These are phyloP conservation scores for Fremontodendron californicum DNA, from an alignment of 345 rosid species.

Conservation along the genomic window DNA sequence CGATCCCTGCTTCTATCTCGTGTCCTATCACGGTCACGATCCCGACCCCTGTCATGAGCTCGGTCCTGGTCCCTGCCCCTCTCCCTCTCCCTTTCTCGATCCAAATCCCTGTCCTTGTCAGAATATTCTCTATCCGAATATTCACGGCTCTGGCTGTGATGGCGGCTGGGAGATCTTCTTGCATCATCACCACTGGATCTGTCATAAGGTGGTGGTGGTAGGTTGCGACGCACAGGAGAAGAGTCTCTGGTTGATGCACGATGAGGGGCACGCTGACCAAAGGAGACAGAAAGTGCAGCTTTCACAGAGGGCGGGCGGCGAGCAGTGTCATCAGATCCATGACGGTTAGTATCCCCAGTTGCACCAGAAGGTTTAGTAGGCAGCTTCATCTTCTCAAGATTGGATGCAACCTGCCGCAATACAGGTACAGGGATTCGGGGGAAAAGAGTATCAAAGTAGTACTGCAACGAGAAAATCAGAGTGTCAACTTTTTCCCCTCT, in stretches of 20 bases:
- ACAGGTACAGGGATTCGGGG: slow-evolving; percentile 98
- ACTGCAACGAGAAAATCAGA: slow-evolving; percentile 46
- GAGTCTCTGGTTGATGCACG: slow-evolving; percentile 98
- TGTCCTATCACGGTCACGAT: slow-evolving; percentile 16
- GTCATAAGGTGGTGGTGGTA: slow-evolving; percentile 59
- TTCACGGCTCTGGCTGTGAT: slow-evolving; percentile 67
- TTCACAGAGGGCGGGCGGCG: slow-evolving; percentile 98
- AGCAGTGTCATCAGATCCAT: slow-evolving; percentile 92
- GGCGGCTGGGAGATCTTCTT: slow-evolving; percentile 55
- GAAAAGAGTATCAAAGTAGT: slow-evolving; percentile 91
- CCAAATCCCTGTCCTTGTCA: slow-evolving; percentile 37
- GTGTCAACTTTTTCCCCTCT: not conserved
- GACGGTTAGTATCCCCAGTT: slow-evolving; percentile 69
- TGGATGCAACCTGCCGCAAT: slow-evolving; percentile 65
- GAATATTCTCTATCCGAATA: slow-evolving; percentile 53
- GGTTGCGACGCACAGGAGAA: slow-evolving; percentile 86
- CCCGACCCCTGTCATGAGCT: slow-evolving; percentile 34
- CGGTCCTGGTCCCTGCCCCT: slow-evolving; percentile 33
- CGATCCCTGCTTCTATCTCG: slow-evolving; percentile 25
- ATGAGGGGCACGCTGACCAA: slow-evolving; percentile 99
- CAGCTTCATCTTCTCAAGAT: slow-evolving; percentile 92
- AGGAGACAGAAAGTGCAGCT: slow-evolving; percentile 98
- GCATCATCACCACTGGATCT: slow-evolving; percentile 43
- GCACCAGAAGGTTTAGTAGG: slow-evolving; percentile 77
- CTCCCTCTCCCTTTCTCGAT: slow-evolving; percentile 38